These are phyloP conservation scores for Penicillium sp. DNA, from an alignment of 2,329 filamentous ascomycete genomes.

Conservation along the genomic window DNA sequence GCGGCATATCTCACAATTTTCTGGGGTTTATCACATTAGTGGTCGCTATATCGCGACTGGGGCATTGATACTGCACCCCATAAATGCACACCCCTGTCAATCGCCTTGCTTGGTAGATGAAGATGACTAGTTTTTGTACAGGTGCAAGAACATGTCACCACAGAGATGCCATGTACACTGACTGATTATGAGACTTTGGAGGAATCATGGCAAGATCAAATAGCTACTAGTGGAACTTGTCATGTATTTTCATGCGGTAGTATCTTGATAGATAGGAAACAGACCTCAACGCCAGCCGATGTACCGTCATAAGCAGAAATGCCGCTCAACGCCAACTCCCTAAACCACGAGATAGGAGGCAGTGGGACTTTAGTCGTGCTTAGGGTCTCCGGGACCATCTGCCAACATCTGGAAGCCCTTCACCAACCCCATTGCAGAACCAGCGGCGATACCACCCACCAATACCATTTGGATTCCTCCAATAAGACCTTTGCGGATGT, in stretches of 20 bases:
- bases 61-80: too few relatives aligned
- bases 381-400: constrained; percentile 10
- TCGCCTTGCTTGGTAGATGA: too few relatives aligned
- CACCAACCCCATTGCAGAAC: constrained; percentile 43
- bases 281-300: background rate
- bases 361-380: constrained; percentile 3
- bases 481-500: constrained; percentile 34
- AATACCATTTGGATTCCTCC: constrained; percentile 43
- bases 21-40: too few relatives aligned
- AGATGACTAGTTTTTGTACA: too few relatives aligned
- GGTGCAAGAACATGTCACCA: too few relatives aligned
- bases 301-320: background rate
- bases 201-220: background rate
- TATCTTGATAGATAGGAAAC: background rate
- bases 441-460: constrained; percentile 41
- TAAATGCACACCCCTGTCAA: too few relatives aligned
- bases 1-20: too few relatives aligned
- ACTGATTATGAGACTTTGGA: too few relatives aligned
- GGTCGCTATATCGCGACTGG: too few relatives aligned
- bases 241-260: background rate
- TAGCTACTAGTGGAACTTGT: background rate
- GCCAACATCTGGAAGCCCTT: constrained; percentile 40
- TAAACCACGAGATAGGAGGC: background rate
- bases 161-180: too few relatives aligned
- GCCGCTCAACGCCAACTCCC: constrained; percentile 1